phyloP scores from a whole-genome alignment of 768 basidiomycete species.

The Chlorophyllum brunneum region DNA sequence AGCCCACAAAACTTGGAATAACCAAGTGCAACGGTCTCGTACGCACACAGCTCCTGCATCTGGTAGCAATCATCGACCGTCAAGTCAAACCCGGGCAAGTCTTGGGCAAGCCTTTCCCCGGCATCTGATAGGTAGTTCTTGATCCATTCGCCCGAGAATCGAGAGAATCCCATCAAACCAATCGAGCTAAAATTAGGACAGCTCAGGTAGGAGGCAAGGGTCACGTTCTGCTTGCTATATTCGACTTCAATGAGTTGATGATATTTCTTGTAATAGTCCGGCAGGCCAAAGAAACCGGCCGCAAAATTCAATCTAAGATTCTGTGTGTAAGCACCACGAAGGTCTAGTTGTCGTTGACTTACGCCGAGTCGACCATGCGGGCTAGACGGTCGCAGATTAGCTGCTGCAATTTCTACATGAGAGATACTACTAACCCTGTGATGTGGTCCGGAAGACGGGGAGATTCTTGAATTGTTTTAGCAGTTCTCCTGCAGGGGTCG shows the following conservation, averaged over 20 bases:
- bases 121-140: constrained; percentile 57
- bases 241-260: constrained; percentile 64
- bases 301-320: constrained; percentile 47
- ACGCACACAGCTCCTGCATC: constrained; percentile 70
- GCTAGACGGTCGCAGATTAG: constrained; percentile 22
- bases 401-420: constrained; percentile 9
- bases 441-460: constrained; percentile 64
- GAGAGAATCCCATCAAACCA: constrained; percentile 34
- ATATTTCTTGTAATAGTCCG: constrained; percentile 48
- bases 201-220: constrained; percentile 66
- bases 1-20: constrained; percentile 74
- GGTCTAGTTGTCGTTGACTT: constrained; percentile 12
- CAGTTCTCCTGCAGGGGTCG: constrained; percentile 26
- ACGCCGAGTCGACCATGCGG: constrained; percentile 52
- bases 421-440: constrained; percentile 33
- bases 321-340: too few species aligned
- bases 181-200: constrained; percentile 56
- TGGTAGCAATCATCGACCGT: constrained; percentile 48
- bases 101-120: constrained; percentile 42
- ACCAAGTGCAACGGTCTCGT: constrained; percentile 80
- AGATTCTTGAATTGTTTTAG: constrained; percentile 41
- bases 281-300: constrained; percentile 55
- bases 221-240: constrained; percentile 54
- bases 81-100: constrained; percentile 49
- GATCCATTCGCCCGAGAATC: constrained; percentile 50